These are phyloP conservation scores for Neospermospora avenae DNA, from an alignment of 2,329 filamentous ascomycete species.

Conservation along the genomic window DNA sequence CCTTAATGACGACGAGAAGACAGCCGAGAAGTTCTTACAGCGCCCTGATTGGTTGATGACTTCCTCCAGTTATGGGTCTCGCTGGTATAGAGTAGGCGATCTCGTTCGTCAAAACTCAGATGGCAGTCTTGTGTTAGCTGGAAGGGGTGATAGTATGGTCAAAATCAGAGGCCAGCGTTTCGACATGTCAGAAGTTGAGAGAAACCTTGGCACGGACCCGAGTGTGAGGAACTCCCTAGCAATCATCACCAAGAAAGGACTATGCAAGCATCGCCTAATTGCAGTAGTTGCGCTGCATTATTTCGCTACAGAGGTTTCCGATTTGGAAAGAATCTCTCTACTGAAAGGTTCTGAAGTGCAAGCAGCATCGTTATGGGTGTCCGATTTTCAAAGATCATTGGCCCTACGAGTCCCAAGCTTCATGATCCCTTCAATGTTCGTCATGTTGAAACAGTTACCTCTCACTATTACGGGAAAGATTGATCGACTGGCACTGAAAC, in stretches of 20 bases:
- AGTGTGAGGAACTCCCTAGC: neutral
- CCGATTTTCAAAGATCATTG: neutral
- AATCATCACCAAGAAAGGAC: neutral
- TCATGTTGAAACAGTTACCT: constrained; percentile 4
- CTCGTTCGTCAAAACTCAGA: constrained; percentile 52
- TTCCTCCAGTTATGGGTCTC: constrained; percentile 30
- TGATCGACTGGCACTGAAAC: neutral
- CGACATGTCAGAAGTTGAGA: constrained; percentile 51
- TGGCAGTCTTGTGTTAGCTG: constrained; percentile 50
- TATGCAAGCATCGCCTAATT: constrained; percentile 8
- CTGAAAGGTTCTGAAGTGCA: neutral
- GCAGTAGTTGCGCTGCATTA: constrained; percentile 4
- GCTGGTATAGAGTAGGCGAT: constrained; percentile 58
- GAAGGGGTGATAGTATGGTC: constrained; percentile 63
- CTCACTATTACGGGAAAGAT: constrained; percentile 2
- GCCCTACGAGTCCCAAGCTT: neutral
- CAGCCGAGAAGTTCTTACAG: constrained; percentile 53
- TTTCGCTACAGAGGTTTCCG: neutral
- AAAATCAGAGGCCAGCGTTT: constrained; percentile 64
- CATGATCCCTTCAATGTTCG: constrained; percentile 1
- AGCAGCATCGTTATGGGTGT: neutral
- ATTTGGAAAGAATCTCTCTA: neutral
- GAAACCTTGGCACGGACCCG: neutral
- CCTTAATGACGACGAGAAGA: constrained; percentile 54
- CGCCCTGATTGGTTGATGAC: constrained; percentile 49